Evolutionary conservation across 352 stramenopile genomes (phyloP), one percentile per base, ranked within the genome.

Genomic region (Phytophthora sp.): DNA sequence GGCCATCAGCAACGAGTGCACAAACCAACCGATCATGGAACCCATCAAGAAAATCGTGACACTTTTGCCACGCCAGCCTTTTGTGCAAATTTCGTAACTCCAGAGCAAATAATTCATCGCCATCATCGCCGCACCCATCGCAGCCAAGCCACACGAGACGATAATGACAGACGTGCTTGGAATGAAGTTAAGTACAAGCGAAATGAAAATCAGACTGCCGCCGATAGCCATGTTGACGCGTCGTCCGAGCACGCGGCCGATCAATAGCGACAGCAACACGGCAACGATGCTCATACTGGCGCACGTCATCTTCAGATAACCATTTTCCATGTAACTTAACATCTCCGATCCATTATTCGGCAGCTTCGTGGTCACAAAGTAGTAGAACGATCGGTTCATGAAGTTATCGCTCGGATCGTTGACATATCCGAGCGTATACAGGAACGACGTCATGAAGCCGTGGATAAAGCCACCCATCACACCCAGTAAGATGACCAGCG

Each of bases 21-120:
- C 73, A 23, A 93, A 68, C 69, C 81, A 91, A 12, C 88, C 88
- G 18, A 91, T 63, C 65, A 87, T 83, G 3, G 71, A 86, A 8
- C 88, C 88, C 35, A 96, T 75, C 26, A 93, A 62, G 62, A 94
- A 96, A 29, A 94, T 82, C 7, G 82, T 89, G 5, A 93, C 72
- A 36, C 84, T 89, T 71, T 96, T 96, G 41, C 88, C 86, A n/a
- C 82, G 86, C 86, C 86, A 94, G 23, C 86, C 88, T 59, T 91
- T 91, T 15, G 86, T 94, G 52, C 83, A 96, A 24, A 96, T 96
- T 59, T 96, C 88, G 36, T 77, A 94, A 56, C 86, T 94, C 68
- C 88, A 94, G 20, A 94, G 61, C 46, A 91, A 52, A 21, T 90
- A 89, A 59, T 90, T 92, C 71, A 91, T 90, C 20, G 76, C 63